Conservation (phyloP, 164 flowering plant species). For the Aristolochia fimbriata region DNA sequence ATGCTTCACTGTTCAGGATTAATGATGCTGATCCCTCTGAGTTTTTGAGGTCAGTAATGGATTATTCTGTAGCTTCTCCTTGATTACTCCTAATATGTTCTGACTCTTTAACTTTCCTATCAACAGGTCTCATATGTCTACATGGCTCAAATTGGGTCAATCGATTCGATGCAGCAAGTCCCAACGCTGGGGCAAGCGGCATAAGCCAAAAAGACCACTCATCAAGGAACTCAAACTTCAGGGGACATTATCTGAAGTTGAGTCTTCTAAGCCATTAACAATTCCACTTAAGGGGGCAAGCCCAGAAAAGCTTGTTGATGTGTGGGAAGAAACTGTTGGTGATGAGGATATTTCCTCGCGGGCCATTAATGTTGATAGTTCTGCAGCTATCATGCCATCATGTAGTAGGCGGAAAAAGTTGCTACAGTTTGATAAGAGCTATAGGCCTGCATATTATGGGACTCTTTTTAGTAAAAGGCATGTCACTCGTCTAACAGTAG, state of each 20-base stretch:
- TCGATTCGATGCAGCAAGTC: slow-evolving; percentile 31
- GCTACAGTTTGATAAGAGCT: slow-evolving; percentile 82
- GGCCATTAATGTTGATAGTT: slow-evolving; percentile 13
- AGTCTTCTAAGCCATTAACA: slow-evolving; percentile 5
- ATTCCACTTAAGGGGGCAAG: slow-evolving; percentile 22
- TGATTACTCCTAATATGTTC: neutral
- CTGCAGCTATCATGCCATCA: slow-evolving; percentile 15
- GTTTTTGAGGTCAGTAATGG: slow-evolving; percentile 38
- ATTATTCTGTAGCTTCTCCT: neutral
- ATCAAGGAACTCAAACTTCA: slow-evolving; percentile 68
- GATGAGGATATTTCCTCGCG: slow-evolving; percentile 18
- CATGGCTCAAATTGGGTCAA: slow-evolving; percentile 51
- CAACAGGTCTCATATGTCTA: slow-evolving; percentile 50
- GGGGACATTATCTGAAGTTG: slow-evolving; percentile 15
- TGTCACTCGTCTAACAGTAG: neutral
- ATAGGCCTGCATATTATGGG: slow-evolving; percentile 96
- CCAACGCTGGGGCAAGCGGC: slow-evolving; percentile 71
- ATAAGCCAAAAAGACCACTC: slow-evolving; percentile 56
- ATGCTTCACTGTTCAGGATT: slow-evolving; percentile 32
- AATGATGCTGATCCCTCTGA: slow-evolving; percentile 21
- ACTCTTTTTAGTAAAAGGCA: slow-evolving; percentile 72
- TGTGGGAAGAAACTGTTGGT: slow-evolving; percentile 28
- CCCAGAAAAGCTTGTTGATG: slow-evolving; percentile 38
- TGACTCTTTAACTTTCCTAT: neutral
- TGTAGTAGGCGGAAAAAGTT: slow-evolving; percentile 39